These are phyloP conservation scores for Neurospora tetrasperma DNA, from an alignment of 495 filamentous ascomycete genomes.

Conservation along the genomic window DNA sequence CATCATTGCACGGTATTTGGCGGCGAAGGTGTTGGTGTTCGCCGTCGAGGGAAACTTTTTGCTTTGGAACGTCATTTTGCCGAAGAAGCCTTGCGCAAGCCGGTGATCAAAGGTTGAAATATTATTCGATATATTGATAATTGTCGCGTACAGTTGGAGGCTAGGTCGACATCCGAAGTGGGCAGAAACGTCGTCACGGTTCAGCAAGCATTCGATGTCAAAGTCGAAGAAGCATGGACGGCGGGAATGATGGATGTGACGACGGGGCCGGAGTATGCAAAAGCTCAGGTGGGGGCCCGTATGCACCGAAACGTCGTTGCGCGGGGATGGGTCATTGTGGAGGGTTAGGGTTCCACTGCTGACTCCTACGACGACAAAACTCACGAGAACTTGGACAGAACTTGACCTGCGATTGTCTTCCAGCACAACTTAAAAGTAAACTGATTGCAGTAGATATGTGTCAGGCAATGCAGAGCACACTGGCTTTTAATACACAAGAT, in stretches of 20 bases:
- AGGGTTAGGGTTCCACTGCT: constrained; percentile 9
- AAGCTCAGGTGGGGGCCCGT: background rate
- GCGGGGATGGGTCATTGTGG: background rate
- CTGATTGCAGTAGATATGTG: too few species aligned
- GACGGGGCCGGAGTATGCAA: background rate
- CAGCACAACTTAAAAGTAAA: too few species aligned
- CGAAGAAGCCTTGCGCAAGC: background rate
- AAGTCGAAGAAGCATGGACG: background rate
- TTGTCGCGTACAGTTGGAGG: background rate
- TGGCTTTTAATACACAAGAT: background rate
- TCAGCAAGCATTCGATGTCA: background rate
- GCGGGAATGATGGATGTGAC: background rate
- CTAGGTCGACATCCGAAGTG: background rate
- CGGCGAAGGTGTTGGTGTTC: constrained; percentile 54
- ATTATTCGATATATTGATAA: background rate
- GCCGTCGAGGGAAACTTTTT: constrained; percentile 59
- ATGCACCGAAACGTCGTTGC: background rate
- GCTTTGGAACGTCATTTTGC: constrained; percentile 60
- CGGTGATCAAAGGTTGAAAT: background rate
- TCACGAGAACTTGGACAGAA: background rate
- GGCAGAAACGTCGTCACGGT: background rate
- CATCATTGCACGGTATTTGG: constrained; percentile 62
- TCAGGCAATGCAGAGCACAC: background rate
- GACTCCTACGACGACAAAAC: background rate
- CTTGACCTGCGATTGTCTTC: background rate